These are phyloP conservation scores for Pezicula neosporulosa DNA, from an alignment of 2,329 filamentous ascomycete genomes.

Conservation along the genomic window DNA sequence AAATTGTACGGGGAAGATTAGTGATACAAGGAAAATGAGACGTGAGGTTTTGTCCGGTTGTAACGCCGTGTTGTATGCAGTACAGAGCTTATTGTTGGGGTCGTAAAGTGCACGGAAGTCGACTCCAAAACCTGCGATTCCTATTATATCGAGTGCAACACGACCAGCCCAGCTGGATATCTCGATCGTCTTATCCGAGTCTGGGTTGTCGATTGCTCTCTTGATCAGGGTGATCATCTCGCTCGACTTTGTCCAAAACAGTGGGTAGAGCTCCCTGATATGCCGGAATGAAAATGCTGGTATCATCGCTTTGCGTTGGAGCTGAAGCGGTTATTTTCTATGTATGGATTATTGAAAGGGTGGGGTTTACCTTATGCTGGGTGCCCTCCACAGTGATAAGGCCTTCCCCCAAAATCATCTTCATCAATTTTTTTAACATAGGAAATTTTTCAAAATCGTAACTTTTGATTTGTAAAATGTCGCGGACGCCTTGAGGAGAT, in stretches of 20 bases:
- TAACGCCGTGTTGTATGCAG: conserved; percentile 46
- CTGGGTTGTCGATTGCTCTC: conserved; percentile 13
- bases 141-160: conserved; percentile 70
- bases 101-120: conserved; percentile 64
- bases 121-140: conserved; percentile 62
- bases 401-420: conserved; percentile 50
- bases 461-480: conserved; percentile 6
- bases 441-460: conserved; percentile 20
- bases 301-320: conserved; percentile 71
- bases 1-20: conserved; percentile 39
- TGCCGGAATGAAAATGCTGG: conserved; percentile 82
- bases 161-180: conserved; percentile 53
- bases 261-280: conserved; percentile 75
- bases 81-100: conserved; percentile 54
- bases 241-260: conserved; percentile 74
- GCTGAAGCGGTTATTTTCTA: conserved; percentile 29
- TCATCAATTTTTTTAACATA: conserved; percentile 37
- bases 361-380: conserved; percentile 63
- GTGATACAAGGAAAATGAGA: conserved; percentile 32
- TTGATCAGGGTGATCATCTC: conserved; percentile 46
- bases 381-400: conserved; percentile 79
- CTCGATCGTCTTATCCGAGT: conserved; percentile 3
- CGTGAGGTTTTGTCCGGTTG: conserved; percentile 41
- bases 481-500: conserved; percentile 5
- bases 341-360: not conserved